Percentiles rank a stretch among this genome's conserved stretches.
phyloP scores from a whole-genome alignment of 306 rosid genomes.

The Vicia faba region DNA sequence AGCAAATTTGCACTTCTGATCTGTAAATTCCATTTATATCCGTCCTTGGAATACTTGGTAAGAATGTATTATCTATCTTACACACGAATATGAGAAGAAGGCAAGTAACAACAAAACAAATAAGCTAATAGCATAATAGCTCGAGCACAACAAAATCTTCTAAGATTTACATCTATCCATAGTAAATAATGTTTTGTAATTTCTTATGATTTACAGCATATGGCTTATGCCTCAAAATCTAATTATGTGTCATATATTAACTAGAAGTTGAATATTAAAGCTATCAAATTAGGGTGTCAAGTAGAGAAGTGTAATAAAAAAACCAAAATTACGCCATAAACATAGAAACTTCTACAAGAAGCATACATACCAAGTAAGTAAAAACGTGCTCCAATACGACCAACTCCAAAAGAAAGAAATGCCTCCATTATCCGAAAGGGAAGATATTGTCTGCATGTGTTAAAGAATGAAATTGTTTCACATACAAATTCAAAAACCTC shows the following conservation, averaged over 20 bases:
- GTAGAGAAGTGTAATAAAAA: too few relatives aligned
- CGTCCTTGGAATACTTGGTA: constrained; percentile 27
- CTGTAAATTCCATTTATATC: constrained; percentile 26
- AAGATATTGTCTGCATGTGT: constrained; percentile 59
- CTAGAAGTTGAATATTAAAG: constrained; percentile 4
- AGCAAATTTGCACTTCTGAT: constrained; percentile 45
- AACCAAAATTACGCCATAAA: background rate
- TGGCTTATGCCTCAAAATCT: background rate
- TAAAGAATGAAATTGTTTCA: constrained; percentile 15
- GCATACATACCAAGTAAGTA: constrained; percentile 87
- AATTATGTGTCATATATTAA: background rate
- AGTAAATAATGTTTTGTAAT: constrained; percentile 5
- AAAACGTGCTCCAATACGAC: constrained; percentile 96
- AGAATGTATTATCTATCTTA: background rate
- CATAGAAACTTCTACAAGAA: constrained; percentile 30
- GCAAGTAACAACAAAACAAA: constrained; percentile 20
- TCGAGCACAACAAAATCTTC: constrained; percentile 19
- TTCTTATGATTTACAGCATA: background rate
- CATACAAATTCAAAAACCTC: constrained; percentile 21
- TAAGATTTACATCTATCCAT: constrained; percentile 12
- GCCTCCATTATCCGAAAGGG: constrained; percentile 63
- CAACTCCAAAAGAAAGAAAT: constrained; percentile 98
- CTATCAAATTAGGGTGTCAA: constrained; percentile 10
- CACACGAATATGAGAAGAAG: constrained; percentile 15
- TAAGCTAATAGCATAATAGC: constrained; percentile 17